These are phyloP conservation scores for Sporothrix luriei DNA, from an alignment of 2,329 filamentous ascomycete genomes.

Conservation along the genomic window DNA sequence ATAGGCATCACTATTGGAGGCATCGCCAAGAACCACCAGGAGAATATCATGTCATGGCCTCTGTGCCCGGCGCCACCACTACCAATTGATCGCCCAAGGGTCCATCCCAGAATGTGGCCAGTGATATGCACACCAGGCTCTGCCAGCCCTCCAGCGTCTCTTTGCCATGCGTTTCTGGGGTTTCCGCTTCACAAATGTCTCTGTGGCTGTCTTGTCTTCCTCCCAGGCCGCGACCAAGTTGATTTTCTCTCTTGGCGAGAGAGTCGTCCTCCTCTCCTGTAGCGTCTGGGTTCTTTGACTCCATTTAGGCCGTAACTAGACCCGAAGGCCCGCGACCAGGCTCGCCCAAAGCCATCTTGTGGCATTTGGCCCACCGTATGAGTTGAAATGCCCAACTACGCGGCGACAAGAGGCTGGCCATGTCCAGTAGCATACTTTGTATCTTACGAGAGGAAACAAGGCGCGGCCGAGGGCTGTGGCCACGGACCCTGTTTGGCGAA, in stretches of 20 bases:
- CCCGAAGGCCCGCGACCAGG: slow-evolving; percentile 12
- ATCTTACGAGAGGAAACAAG: slow-evolving; percentile 4
- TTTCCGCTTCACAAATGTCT: slow-evolving; percentile 5
- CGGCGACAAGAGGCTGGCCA: slow-evolving; percentile 21
- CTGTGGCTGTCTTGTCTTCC: neutral
- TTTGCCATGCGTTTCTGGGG: slow-evolving; percentile 13
- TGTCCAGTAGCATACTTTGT: slow-evolving; percentile 15
- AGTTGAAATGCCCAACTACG: slow-evolving; percentile 11
- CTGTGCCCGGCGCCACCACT: slow-evolving; percentile 16
- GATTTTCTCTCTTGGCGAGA: neutral
- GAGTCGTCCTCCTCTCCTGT: slow-evolving; percentile 6
- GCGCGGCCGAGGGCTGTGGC: slow-evolving; percentile 11
- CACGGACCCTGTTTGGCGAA: slow-evolving; percentile 22
- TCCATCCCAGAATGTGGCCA: neutral
- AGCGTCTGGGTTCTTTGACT: neutral
- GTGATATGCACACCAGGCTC: slow-evolving; percentile 1
- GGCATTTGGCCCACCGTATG: slow-evolving; percentile 11
- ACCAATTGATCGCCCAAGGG: slow-evolving; percentile 23
- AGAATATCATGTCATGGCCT: neutral
- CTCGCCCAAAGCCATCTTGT: slow-evolving; percentile 19
- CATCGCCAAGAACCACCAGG: neutral
- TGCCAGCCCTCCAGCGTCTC: neutral
- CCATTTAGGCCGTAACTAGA: slow-evolving; percentile 21
- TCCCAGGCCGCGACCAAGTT: neutral
- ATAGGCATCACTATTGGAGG: too few species aligned